Percentiles rank a stretch among this genome's conserved stretches.
Evolutionary conservation across 2,329 filamentous ascomycete species (phyloP).

Genomic region (Cadophora gregata): DNA sequence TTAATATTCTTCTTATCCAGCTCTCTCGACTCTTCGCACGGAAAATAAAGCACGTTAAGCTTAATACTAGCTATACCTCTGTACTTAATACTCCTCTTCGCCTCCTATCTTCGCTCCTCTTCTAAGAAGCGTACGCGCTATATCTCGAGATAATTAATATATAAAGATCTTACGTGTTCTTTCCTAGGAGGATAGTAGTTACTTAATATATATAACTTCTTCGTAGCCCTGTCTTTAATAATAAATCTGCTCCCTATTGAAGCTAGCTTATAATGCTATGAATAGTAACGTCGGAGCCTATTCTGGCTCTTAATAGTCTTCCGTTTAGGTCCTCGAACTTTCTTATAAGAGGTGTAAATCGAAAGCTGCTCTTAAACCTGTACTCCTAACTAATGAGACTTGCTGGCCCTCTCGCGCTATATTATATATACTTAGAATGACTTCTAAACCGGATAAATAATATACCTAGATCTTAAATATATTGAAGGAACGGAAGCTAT

Average conservation of each 20-base stretch:
- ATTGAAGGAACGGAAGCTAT: neutral
- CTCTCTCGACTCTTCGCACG: conserved; percentile 25
- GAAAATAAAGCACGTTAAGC: conserved; percentile 4
- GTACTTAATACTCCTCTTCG: neutral
- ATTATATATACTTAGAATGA: neutral
- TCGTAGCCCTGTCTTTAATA: conserved; percentile 17
- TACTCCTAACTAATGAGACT: neutral
- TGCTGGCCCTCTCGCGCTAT: neutral
- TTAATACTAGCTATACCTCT: neutral
- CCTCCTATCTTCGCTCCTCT: neutral
- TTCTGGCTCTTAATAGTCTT: neutral
- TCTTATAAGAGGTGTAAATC: neutral
- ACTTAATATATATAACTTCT: conserved; percentile 16
- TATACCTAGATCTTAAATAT: neutral
- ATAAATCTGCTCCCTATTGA: conserved; percentile 16
- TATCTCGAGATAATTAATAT: conserved; percentile 9
- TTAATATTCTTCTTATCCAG: conserved; percentile 25
- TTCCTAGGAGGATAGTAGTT: conserved; percentile 3
- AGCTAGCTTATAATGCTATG: conserved; percentile 17
- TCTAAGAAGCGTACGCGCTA: neutral
- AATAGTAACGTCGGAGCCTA: conserved; percentile 10
- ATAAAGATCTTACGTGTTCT: conserved; percentile 11
- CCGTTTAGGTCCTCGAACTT: neutral
- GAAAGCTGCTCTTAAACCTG: neutral
- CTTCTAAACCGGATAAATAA: neutral